Percentiles rank a stretch among this genome's conserved stretches.
Evolutionary conservation across 352 stramenopile genomes (phyloP).

Genomic region (Achlya hypogyna): DNA sequence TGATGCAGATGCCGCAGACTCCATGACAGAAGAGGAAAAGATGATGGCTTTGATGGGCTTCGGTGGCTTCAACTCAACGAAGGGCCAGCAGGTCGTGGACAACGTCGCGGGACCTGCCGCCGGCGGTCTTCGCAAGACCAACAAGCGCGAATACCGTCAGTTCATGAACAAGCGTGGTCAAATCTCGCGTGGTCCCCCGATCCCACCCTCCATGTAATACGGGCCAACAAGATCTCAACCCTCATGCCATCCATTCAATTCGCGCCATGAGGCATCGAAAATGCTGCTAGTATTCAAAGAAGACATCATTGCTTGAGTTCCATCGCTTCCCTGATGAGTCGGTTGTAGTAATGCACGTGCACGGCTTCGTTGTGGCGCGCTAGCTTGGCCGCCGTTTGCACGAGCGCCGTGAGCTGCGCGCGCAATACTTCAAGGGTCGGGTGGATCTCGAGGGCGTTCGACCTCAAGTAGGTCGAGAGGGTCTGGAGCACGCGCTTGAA

Average conservation of each 20-base stretch:
- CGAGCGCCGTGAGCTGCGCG: slow-evolving; percentile 31
- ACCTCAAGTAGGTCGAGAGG: slow-evolving; percentile 24
- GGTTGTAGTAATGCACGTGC: slow-evolving; percentile 56
- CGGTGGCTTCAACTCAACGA: slow-evolving; percentile 89
- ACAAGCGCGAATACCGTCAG: slow-evolving; percentile 92
- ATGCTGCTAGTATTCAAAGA: too few species aligned
- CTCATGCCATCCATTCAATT: neutral
- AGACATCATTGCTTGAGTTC: neutral
- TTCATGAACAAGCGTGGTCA: slow-evolving; percentile 96
- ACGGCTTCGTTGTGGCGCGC: slow-evolving; percentile 63
- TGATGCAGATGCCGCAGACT: slow-evolving; percentile 17
- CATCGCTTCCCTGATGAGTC: slow-evolving; percentile 26
- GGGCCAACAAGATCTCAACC: too few species aligned
- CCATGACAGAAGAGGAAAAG: slow-evolving; percentile 66
- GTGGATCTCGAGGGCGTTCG: slow-evolving; percentile 30
- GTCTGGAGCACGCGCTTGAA: slow-evolving; percentile 30
- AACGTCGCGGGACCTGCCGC: slow-evolving; percentile 77
- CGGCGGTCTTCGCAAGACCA: slow-evolving; percentile 82
- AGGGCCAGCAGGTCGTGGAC: slow-evolving; percentile 88
- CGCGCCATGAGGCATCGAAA: too few species aligned
- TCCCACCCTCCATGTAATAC: neutral
- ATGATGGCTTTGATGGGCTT: slow-evolving; percentile 84
- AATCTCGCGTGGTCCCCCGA: neutral
- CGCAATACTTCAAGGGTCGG: slow-evolving; percentile 44
- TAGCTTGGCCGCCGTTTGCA: slow-evolving; percentile 29